These are phyloP conservation scores for Picochlorum sp. DNA, from an alignment of 139 green algal genomes.

Conservation along the genomic window DNA sequence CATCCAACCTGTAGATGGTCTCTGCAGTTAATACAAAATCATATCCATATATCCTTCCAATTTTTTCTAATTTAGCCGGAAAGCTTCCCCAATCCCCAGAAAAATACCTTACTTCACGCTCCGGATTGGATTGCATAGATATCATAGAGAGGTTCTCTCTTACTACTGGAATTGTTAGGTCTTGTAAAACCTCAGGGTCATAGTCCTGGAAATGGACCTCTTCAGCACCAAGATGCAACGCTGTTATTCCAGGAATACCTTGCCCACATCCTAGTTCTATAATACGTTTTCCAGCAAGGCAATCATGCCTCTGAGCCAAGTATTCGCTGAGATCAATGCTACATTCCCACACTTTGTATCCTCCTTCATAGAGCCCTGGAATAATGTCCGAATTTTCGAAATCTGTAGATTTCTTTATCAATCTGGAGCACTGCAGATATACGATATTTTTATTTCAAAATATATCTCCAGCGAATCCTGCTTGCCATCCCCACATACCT, in stretches of 20 bases:
- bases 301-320: slow-evolving; percentile 16
- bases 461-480: too few relatives aligned
- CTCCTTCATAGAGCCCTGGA: slow-evolving; percentile 36
- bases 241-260: slow-evolving; percentile 73
- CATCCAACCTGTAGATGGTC: slow-evolving; percentile 63
- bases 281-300: slow-evolving; percentile 42
- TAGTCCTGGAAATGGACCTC: slow-evolving; percentile 23
- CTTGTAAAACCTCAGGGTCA: not conserved
- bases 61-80: slow-evolving; percentile 14
- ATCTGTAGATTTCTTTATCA: not conserved
- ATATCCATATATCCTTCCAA: slow-evolving; percentile 31
- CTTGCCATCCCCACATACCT: too few relatives aligned
- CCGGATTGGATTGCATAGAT: not conserved
- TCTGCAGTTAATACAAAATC: slow-evolving; percentile 75
- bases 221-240: slow-evolving; percentile 37
- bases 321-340: slow-evolving; percentile 58
- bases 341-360: slow-evolving; percentile 92
- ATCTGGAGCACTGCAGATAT: too few relatives aligned
- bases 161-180: not conserved
- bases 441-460: too few relatives aligned
- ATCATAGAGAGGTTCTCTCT: not conserved
- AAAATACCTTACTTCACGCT: slow-evolving; percentile 30
- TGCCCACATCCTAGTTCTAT: slow-evolving; percentile 88
- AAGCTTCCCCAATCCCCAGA: slow-evolving; percentile 51
- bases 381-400: slow-evolving; percentile 15